Conservation (phyloP, 192 early-diverging fungal species). For the Coemansia sp. region DNA sequence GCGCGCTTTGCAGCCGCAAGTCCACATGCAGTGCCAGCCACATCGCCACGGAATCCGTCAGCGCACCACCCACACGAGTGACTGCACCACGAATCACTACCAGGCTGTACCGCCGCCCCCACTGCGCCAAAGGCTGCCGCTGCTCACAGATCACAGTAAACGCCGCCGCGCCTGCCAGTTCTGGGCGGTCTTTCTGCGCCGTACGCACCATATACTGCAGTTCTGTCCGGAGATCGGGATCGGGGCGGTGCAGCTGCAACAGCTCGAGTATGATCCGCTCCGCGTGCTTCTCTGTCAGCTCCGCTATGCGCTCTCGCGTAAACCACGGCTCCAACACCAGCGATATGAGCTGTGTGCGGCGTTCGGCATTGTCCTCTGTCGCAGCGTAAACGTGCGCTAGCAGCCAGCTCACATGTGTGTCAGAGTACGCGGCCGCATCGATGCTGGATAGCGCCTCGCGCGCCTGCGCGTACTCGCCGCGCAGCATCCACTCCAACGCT, state of each 20-base stretch:
- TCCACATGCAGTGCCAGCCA: slow-evolving; percentile 40
- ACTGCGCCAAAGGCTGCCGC: slow-evolving; percentile 18
- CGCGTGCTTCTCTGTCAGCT: slow-evolving; percentile 6
- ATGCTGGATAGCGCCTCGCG: background rate
- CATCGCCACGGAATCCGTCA: slow-evolving; percentile 17
- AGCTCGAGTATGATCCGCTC: slow-evolving; percentile 16
- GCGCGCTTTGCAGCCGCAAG: slow-evolving; percentile 9
- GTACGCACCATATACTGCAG: slow-evolving; percentile 7
- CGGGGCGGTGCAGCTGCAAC: slow-evolving; percentile 20
- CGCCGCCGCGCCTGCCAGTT: background rate
- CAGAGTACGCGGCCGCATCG: background rate
- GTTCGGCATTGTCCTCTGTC: slow-evolving; percentile 6
- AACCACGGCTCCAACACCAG: slow-evolving; percentile 17
- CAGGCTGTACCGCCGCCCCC: slow-evolving; percentile 31
- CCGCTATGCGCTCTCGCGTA: background rate
- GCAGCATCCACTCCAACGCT: slow-evolving; percentile 32
- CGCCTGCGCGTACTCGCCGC: slow-evolving; percentile 15
- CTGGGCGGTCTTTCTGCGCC: background rate
- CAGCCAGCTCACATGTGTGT: slow-evolving; percentile 7
- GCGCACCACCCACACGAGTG: background rate
- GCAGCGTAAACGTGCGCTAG: slow-evolving; percentile 28
- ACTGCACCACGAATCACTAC: slow-evolving; percentile 8
- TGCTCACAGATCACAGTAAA: background rate
- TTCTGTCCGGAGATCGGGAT: background rate
- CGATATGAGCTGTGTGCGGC: slow-evolving; percentile 11